phyloP scores from a whole-genome alignment of 768 basidiomycete species.

The Phlegmacium glaucopus region DNA sequence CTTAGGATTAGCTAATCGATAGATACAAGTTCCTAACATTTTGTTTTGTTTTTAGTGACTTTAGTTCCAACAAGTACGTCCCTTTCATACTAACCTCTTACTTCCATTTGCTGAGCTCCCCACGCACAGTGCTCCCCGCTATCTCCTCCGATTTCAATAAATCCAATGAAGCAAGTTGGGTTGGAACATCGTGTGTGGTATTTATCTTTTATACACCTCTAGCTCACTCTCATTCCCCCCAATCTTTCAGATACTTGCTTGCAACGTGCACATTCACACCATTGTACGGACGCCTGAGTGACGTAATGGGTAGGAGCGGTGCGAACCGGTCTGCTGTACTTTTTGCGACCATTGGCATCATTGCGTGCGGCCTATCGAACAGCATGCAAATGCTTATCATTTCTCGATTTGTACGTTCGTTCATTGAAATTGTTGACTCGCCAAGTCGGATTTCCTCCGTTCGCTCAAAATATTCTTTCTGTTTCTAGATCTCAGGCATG shows the following conservation, averaged over 20 bases:
- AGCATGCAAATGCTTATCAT: conserved; percentile 71
- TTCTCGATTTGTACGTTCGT: conserved; percentile 63
- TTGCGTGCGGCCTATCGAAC: conserved; percentile 62
- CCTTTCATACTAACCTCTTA: neutral
- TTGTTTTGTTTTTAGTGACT: conserved; percentile 42
- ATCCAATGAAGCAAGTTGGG: conserved; percentile 79
- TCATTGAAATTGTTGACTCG: neutral
- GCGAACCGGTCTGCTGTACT: conserved; percentile 65
- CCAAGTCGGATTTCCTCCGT: too few relatives aligned
- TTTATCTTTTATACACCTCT: neutral
- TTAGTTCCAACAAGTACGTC: conserved; percentile 70
- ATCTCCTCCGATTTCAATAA: conserved; percentile 77
- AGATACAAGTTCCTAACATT: neutral
- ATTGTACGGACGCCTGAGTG: conserved; percentile 76
- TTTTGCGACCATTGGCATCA: conserved; percentile 58
- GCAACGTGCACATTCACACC: conserved; percentile 83
- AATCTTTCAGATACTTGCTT: conserved; percentile 55
- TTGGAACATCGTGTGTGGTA: conserved; percentile 65
- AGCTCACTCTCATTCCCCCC: neutral
- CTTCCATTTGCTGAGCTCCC: neutral
- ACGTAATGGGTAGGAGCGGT: conserved; percentile 67
- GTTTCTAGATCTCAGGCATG: conserved; percentile 66
- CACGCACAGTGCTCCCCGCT: conserved; percentile 60
- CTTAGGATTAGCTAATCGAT: neutral
- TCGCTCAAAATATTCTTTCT: conserved; percentile 2